A percentile compares a stretch with the other conserved stretches of the same genome.
Conservation (phyloP, 495 filamentous ascomycete genomes). For the Lasiosphaeria hispida region DNA sequence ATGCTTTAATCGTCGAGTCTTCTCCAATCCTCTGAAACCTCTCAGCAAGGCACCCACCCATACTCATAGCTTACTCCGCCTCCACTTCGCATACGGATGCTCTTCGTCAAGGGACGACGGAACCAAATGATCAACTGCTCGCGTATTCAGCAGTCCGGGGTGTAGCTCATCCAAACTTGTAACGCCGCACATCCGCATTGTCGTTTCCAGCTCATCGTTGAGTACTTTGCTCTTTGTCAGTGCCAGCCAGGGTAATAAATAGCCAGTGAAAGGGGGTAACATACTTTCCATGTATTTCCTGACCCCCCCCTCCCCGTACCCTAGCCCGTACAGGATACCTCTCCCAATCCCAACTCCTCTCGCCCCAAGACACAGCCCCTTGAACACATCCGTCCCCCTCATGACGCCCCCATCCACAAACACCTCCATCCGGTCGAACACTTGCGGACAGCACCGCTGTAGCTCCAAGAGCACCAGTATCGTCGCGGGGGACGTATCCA, state of each 20-base stretch:
- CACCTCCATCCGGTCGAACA: constrained; percentile 63
- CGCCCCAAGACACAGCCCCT: constrained; percentile 64
- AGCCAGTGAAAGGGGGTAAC: constrained; percentile 18
- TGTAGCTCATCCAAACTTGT: constrained; percentile 68
- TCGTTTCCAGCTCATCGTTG: constrained; percentile 72
- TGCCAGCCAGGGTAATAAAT: not conserved
- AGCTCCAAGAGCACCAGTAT: constrained; percentile 64
- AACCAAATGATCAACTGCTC: constrained; percentile 67
- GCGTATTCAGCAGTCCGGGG: constrained; percentile 68
- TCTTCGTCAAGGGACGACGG: constrained; percentile 44
- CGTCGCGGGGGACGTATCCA: constrained; percentile 62
- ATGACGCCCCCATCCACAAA: constrained; percentile 66
- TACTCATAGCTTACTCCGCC: constrained; percentile 21
- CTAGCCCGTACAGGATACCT: constrained; percentile 58
- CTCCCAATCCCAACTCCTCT: constrained; percentile 64
- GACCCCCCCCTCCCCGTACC: constrained; percentile 74
- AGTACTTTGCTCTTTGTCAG: constrained; percentile 50
- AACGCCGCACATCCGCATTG: constrained; percentile 76
- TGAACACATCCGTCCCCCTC: constrained; percentile 66
- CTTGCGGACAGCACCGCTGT: constrained; percentile 55
- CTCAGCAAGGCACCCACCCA: not conserved
- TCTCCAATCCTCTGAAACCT: too few relatives aligned
- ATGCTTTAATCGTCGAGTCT: too few relatives aligned
- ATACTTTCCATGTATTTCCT: constrained; percentile 59
- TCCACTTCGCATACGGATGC: constrained; percentile 64